Evolutionary conservation across 1,284 basidiomycete species (phyloP).

Genomic region (Leccinum griseonigrum): DNA sequence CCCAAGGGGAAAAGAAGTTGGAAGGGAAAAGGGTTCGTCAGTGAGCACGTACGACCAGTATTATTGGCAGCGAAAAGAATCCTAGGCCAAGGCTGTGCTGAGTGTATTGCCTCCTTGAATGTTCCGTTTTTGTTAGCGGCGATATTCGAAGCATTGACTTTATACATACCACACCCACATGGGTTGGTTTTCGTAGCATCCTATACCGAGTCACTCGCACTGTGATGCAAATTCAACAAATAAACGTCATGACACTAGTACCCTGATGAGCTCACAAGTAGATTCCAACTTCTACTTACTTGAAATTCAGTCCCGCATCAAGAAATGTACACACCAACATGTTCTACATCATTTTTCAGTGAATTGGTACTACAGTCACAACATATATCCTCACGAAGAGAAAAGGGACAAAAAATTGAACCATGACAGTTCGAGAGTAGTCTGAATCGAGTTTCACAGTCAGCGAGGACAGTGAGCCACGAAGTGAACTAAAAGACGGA

Average conservation of each 20-base stretch:
- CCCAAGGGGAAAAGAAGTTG: not conserved
- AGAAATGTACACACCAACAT: not conserved
- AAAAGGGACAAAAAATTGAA: conserved; percentile 19
- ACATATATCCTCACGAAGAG: conserved; percentile 16
- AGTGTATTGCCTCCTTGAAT: not conserved
- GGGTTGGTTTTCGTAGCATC: too few relatives aligned
- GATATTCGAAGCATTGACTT: not conserved
- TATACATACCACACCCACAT: not conserved
- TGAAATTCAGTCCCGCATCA: not conserved
- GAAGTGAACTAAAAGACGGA: conserved; percentile 50
- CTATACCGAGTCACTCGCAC: too few relatives aligned
- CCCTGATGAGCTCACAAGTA: too few relatives aligned
- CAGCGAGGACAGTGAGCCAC: conserved; percentile 38
- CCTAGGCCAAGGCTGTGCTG: not conserved
- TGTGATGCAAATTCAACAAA: too few relatives aligned
- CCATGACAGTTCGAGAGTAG: conserved; percentile 50
- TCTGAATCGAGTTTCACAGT: conserved; percentile 54
- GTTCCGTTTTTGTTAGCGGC: too few relatives aligned
- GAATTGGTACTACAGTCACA: too few relatives aligned
- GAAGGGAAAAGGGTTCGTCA: not conserved
- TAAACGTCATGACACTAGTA: too few relatives aligned
- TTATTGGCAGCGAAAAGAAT: too few relatives aligned
- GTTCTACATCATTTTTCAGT: too few relatives aligned
- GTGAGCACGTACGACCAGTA: too few relatives aligned
- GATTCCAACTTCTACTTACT: too few relatives aligned